Evolutionary conservation across 139 green algal genomes (phyloP).

Genomic region (Yamagishiella unicocca): DNA sequence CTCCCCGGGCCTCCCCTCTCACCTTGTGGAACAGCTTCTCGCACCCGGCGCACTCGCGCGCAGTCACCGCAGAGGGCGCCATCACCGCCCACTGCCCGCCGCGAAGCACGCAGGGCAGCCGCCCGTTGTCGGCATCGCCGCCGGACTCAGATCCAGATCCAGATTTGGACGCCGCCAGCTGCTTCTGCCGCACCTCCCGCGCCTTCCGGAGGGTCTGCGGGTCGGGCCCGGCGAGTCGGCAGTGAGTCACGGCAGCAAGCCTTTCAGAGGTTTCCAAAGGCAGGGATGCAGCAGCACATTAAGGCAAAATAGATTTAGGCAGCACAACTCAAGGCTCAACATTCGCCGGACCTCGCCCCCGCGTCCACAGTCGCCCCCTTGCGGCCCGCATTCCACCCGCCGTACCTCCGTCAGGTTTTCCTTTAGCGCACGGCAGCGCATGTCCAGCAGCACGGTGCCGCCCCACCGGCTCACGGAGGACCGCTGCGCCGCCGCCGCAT

Average conservation of each 20-base stretch:
- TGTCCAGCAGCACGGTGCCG: not conserved
- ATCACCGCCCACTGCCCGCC: not conserved
- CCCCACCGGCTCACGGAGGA: not conserved
- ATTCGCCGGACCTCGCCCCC: too few relatives aligned
- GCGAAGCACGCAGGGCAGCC: not conserved
- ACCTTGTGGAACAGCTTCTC: slow-evolving; percentile 10
- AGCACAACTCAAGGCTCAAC: too few relatives aligned
- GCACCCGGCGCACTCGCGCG: not conserved
- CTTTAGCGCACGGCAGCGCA: not conserved
- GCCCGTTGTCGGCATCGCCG: not conserved
- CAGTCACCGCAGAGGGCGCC: not conserved
- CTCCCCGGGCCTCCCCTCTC: not conserved
- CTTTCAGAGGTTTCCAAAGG: too few relatives aligned
- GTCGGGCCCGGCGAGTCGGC: too few relatives aligned
- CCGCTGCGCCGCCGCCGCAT: not conserved
- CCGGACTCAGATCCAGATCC: too few relatives aligned
- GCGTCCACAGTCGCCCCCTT: too few relatives aligned
- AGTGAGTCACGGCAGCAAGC: too few relatives aligned
- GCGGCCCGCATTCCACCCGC: too few relatives aligned
- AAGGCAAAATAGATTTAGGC: too few relatives aligned
- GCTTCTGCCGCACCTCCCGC: not conserved
- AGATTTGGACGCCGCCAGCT: not conserved
- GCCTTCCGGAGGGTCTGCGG: not conserved
- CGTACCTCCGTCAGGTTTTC: not conserved
- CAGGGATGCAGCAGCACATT: too few relatives aligned